Evolutionary conservation across 805 yeast species (phyloP), one percentile per base, ranked within the genome.

Genomic region (Yarrowia alimentaria): DNA sequence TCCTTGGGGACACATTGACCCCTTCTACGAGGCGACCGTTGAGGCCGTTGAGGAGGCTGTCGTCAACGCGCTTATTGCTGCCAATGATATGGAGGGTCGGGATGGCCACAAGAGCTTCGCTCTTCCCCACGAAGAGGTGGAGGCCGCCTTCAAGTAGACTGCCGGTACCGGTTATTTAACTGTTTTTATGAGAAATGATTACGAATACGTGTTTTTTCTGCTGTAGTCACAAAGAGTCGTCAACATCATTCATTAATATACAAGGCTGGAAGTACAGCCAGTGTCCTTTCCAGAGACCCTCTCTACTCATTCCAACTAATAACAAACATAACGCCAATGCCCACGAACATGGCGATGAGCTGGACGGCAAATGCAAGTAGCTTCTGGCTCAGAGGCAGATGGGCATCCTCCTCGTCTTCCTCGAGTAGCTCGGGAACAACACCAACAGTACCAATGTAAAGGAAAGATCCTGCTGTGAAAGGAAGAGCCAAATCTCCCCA

Each of bases 391-490:
- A 52, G 45, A 6, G 51, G 63, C 6, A 63, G 64, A 4, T 64
- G 66, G 18, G 14, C 22, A 13, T 43, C 37, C 18, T 30, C 50
- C 1, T 43, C 50, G 7, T 47, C 51, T 3, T 74, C 57, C 58
- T 76, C 81, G 35, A 84, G 64, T 17, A 84, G 63, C 59, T 83
- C 88, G 1, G 93, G 91, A 29, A 84, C 77, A n/a, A 84, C 83
- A 35, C 85, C 83, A 17, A 82, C 81, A 0, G 83, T 74, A 6
- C 85, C 86, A 55, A 84, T 81, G 61, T 84, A 84, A 18, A 84
- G 62, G 60, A 84, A 80, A 6, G 86, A 85, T 55, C 91, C 93
- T 1, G 89, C 85, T 0, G 89, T 81, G 60, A 83, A 75, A 12
- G 91, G 89, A 37, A 83, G 65, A 11, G 83, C 74, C 50, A 76